A percentile compares a stretch with the other conserved stretches of the same genome.
phyloP scores from a whole-genome alignment of 192 early-diverging fungal genomes.

The Rhizophagus clarus region DNA sequence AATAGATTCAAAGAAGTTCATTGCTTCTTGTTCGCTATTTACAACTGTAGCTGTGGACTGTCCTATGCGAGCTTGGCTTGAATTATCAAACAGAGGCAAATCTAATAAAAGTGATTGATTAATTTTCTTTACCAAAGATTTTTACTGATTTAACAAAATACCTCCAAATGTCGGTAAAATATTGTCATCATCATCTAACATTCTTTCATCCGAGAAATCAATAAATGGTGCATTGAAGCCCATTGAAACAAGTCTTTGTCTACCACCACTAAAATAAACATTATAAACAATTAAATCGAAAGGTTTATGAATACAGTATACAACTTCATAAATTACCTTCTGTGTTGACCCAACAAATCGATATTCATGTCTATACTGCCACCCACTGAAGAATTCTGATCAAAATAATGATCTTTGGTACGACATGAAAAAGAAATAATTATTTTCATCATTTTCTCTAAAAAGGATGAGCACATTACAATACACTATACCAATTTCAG shows the following conservation, averaged over 20 bases:
- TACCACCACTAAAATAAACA: neutral
- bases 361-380: neutral
- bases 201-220: neutral
- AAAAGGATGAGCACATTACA: no score
- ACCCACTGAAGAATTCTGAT: neutral
- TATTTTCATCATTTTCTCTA: no score
- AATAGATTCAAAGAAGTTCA: slow-evolving; percentile 4
- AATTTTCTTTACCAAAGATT: neutral
- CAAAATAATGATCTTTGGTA: neutral
- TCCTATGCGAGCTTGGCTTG: neutral
- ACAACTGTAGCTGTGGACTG: neutral
- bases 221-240: neutral
- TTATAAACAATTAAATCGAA: neutral
- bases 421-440: no score
- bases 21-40: slow-evolving; percentile 12
- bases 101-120: neutral
- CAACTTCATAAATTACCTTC: neutral
- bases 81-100: neutral
- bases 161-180: slow-evolving; percentile 12
- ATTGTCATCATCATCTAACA: neutral
- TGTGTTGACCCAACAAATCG: neutral
- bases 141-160: neutral
- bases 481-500: neutral
- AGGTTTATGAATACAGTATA: neutral
- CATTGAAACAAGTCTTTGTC: neutral